Base-by-base conservation (phyloP, 257 asterid genomes). In the Cordia subcordata region DNA sequence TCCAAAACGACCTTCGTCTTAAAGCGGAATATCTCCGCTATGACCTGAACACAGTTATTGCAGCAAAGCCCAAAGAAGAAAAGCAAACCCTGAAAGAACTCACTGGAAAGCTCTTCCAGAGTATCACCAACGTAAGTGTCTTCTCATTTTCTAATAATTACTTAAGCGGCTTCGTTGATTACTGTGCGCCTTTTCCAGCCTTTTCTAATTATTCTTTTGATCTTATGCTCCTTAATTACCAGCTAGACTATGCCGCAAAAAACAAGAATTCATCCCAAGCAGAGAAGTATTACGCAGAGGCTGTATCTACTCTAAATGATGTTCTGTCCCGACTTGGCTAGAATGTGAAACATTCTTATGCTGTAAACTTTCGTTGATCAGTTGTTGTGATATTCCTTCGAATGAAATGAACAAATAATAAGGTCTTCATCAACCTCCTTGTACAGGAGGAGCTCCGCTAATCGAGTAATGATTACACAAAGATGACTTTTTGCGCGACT, bases 191-290 rank as follows among this genome's bases (percentile, higher is more conserved):
- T 13, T 13, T 33, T 14, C 2, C n/a, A n/a, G n/a, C n/a, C n/a
- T n/a, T n/a, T n/a, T n/a, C n/a, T n/a, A n/a, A 13, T 13, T 18
- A 4, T 57, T 18, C 17, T 21, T 18, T 5, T 15, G 1, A 22
- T 6, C 10, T 5, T 42, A 38, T 60, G 60, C 44, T 19, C 21
- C 63, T 65, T n/a, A n/a, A n/a, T n/a, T 46, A 62, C 62, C 86
- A 92, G 96, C 64, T 88, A 80, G 98, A 92, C 70, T 27, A 88
- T 61, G 97, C 97, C 13, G 96, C 96, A 11, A 88, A 88, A 89
- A 82, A 63, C 62, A 92, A 92, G 95, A 85, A 90, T 84, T 16
- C 64, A 27, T 1, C 78, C 12, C 73, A 84, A 52, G 96, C 99
- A 20, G 91, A 88, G 63, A 92, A 88, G 84, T 86, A 63, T 75